These are phyloP conservation scores for Apophysomyces ossiformis DNA, from an alignment of 371 early-diverging fungal genomes.

Conservation along the genomic window DNA sequence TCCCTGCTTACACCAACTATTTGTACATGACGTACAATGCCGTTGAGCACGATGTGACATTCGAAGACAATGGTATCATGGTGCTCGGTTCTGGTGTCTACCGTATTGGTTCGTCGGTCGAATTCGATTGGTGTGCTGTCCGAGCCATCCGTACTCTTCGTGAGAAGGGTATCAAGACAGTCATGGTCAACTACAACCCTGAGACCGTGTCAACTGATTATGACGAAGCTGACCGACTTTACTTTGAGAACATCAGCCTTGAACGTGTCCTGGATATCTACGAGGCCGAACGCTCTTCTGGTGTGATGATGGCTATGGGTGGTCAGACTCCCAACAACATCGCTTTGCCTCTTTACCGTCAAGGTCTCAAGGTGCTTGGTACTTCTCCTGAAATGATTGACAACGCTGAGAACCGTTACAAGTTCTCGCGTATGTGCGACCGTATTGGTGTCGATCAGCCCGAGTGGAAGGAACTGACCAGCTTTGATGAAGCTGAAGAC, in stretches of 20 bases:
- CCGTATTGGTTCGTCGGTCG: conserved; percentile 96
- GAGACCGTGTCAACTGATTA: conserved; percentile 98
- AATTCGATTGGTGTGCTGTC: conserved; percentile 98
- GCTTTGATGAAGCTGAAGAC: conserved; percentile 77
- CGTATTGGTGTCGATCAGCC: conserved; percentile 96
- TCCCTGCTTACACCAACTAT: conserved; percentile 95
- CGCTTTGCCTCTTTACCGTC: conserved; percentile 83
- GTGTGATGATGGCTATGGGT: conserved; percentile 92
- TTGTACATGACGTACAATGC: conserved; percentile 97
- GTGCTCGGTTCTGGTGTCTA: conserved; percentile 97
- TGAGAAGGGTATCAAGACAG: conserved; percentile 79
- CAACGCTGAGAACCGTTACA: conserved; percentile 93
- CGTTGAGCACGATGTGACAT: conserved; percentile 82
- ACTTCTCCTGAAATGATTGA: conserved; percentile 95
- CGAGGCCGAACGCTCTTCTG: conserved; percentile 79
- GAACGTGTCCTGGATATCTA: conserved; percentile 96
- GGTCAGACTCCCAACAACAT: conserved; percentile 98
- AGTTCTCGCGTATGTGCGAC: conserved; percentile 94
- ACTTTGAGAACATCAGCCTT: conserved; percentile 91
- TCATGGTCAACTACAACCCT: conserved; percentile 98
- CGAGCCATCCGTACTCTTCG: conserved; percentile 90
- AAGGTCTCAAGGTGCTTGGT: conserved; percentile 88
- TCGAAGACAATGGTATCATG: conserved; percentile 90
- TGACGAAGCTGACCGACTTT: conserved; percentile 94
- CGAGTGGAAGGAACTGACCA: conserved; percentile 90